phyloP scores from a whole-genome alignment of 2,329 filamentous ascomycete species.

The Ceratocystis cacaofunesta region DNA sequence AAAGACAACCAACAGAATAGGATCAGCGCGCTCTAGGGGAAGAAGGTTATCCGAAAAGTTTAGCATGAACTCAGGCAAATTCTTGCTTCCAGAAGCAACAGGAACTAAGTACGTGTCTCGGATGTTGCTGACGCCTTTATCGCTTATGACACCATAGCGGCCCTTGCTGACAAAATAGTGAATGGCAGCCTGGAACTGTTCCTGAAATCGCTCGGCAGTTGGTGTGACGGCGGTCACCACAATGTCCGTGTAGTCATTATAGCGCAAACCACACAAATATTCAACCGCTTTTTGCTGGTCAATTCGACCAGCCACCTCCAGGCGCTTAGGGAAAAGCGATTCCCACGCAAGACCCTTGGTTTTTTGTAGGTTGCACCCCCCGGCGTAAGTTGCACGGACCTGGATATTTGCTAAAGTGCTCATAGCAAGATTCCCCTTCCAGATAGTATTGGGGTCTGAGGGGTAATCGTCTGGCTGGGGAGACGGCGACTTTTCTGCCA shows the following conservation, averaged over 20 bases:
- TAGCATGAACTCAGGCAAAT: constrained; percentile 72
- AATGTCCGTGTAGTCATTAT: constrained; percentile 69
- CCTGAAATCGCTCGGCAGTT: constrained; percentile 42
- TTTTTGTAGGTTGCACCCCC: constrained; percentile 55
- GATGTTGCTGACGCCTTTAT: constrained; percentile 58
- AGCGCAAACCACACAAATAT: constrained; percentile 77
- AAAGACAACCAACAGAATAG: constrained; percentile 69
- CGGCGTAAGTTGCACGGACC: constrained; percentile 67
- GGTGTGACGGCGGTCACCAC: constrained; percentile 60
- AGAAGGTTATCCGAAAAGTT: constrained; percentile 76
- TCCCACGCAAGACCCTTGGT: constrained; percentile 47
- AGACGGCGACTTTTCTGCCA: constrained; percentile 43
- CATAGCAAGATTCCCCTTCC: constrained; percentile 66
- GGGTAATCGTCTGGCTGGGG: constrained; percentile 46
- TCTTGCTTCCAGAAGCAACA: constrained; percentile 53
- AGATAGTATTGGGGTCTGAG: constrained; percentile 61
- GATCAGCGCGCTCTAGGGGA: constrained; percentile 54
- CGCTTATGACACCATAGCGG: constrained; percentile 75
- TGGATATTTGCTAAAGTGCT: constrained; percentile 59
- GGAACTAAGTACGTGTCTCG: constrained; percentile 87
- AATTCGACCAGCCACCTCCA: constrained; percentile 67
- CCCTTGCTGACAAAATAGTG: constrained; percentile 73
- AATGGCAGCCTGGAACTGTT: constrained; percentile 61
- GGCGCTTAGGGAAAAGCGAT: constrained; percentile 53
- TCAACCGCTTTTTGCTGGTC: constrained; percentile 70